These are phyloP conservation scores for Madurella mycetomatis DNA, from an alignment of 2,329 filamentous ascomycete species.

Conservation along the genomic window DNA sequence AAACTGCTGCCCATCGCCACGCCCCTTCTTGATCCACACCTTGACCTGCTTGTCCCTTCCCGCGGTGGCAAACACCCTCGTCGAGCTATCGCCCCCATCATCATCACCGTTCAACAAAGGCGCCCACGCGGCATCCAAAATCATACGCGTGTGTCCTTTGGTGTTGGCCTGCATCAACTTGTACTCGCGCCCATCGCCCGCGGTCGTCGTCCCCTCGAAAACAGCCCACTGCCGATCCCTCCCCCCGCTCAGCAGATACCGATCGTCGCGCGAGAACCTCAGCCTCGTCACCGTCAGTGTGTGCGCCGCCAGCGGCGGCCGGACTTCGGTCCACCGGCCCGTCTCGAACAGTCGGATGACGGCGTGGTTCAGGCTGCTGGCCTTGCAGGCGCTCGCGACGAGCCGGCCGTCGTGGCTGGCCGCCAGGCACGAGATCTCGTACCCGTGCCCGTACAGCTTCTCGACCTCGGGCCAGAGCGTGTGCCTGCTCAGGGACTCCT, in stretches of 20 bases:
- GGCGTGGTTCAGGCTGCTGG: slow-evolving; percentile 88
- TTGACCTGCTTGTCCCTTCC: slow-evolving; percentile 84
- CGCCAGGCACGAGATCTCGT: slow-evolving; percentile 88
- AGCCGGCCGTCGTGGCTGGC: slow-evolving; percentile 68
- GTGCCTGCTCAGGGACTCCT: slow-evolving; percentile 83
- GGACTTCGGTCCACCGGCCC: slow-evolving; percentile 78
- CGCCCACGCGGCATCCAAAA: slow-evolving; percentile 82
- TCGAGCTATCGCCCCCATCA: slow-evolving; percentile 27
- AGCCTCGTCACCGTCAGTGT: slow-evolving; percentile 80
- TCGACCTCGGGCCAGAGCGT: slow-evolving; percentile 95
- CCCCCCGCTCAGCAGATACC: slow-evolving; percentile 78
- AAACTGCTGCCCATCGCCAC: slow-evolving; percentile 39
- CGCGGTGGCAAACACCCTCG: slow-evolving; percentile 71
- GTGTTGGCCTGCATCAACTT: slow-evolving; percentile 59
- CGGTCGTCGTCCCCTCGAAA: slow-evolving; percentile 49
- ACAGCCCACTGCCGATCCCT: slow-evolving; percentile 88
- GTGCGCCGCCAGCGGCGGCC: slow-evolving; percentile 78
- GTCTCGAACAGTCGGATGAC: slow-evolving; percentile 92
- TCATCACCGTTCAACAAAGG: slow-evolving; percentile 38
- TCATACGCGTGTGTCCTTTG: slow-evolving; percentile 90
- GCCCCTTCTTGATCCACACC: slow-evolving; percentile 51
- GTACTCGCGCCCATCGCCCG: slow-evolving; percentile 43
- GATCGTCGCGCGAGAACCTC: slow-evolving; percentile 71
- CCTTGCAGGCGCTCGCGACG: slow-evolving; percentile 88
- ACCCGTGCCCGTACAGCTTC: slow-evolving; percentile 96